Evolutionary conservation across 2,329 filamentous ascomycete species (phyloP).

Genomic region (Parastagonospora avenae): DNA sequence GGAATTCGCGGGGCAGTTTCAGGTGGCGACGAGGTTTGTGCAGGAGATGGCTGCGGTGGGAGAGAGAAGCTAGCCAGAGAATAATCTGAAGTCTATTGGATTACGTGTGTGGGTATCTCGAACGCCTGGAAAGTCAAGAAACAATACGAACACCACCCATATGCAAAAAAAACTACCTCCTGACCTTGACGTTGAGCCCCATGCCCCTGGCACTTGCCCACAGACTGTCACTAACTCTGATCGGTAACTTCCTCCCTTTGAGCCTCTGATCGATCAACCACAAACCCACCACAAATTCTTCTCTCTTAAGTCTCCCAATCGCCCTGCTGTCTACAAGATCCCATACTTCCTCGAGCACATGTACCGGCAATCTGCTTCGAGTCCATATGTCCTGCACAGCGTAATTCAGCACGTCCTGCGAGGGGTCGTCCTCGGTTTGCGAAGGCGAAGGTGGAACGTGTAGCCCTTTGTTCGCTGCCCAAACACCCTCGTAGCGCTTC

Average conservation of each 20-base stretch:
- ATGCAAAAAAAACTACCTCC: conserved; percentile 6
- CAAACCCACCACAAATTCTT: conserved; percentile 81
- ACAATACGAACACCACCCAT: not conserved
- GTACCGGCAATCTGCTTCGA: conserved; percentile 68
- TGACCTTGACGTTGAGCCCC: conserved; percentile 47
- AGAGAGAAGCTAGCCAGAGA: not conserved
- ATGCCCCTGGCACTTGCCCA: conserved; percentile 69
- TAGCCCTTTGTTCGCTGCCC: conserved; percentile 78
- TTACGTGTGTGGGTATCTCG: conserved; percentile 34
- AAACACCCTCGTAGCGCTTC: conserved; percentile 83
- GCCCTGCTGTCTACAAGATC: conserved; percentile 68
- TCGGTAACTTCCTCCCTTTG: conserved; percentile 77
- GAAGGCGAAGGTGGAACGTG: conserved; percentile 27
- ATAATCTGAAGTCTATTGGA: too few species aligned
- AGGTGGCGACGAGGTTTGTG: conserved; percentile 63
- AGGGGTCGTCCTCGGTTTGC: conserved; percentile 28
- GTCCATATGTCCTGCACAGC: conserved; percentile 78
- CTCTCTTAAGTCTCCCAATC: conserved; percentile 63
- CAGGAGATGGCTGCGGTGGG: conserved; percentile 24
- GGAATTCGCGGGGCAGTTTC: conserved; percentile 73
- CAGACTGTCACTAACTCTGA: conserved; percentile 72
- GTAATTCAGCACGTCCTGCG: conserved; percentile 67
- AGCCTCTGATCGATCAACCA: conserved; percentile 83
- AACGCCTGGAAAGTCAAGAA: not conserved
- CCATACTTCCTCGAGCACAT: conserved; percentile 78